These are phyloP conservation scores for Cryptococcus sp. DNA, from an alignment of 1,284 basidiomycete species.

Conservation along the genomic window DNA sequence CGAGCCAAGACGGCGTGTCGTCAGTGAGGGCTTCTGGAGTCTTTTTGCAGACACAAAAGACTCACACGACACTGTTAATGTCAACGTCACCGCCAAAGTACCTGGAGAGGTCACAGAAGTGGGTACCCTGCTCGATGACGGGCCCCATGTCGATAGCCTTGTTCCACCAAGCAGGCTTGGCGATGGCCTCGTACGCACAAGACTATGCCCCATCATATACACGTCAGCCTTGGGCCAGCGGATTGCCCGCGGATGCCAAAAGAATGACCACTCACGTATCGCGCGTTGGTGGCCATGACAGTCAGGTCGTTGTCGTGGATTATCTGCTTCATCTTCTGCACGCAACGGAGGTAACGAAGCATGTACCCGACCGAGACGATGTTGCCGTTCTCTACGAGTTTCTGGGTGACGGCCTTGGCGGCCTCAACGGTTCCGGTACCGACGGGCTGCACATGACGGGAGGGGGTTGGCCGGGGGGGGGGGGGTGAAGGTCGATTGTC, in stretches of 20 bases:
- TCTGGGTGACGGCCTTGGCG: conserved; percentile 62
- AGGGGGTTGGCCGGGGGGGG: background rate
- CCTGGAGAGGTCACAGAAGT: conserved; percentile 66
- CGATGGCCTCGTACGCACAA: conserved; percentile 84
- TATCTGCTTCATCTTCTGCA: conserved; percentile 97
- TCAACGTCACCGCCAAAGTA: conserved; percentile 99
- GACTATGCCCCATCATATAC: conserved; percentile 33
- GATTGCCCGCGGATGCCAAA: no score
- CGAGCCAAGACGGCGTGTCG: conserved; percentile 1
- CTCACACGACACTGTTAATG: conserved; percentile 65
- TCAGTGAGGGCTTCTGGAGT: background rate
- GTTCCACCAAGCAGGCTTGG: conserved; percentile 97
- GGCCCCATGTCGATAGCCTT: conserved; percentile 78
- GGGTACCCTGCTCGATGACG: conserved; percentile 94
- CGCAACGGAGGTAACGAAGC: conserved; percentile 88
- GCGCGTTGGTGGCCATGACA: conserved; percentile 96
- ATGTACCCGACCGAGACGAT: conserved; percentile 89
- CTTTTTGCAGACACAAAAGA: conserved; percentile 1
- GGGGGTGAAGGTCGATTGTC: no score
- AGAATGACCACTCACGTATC: conserved; percentile 62
- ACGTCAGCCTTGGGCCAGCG: background rate
- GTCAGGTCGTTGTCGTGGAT: conserved; percentile 90
- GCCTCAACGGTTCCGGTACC: conserved; percentile 69
- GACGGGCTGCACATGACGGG: conserved; percentile 59
- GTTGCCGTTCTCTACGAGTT: conserved; percentile 65